phyloP scores from a whole-genome alignment of 768 basidiomycete genomes.

The Boletus rubropictus region DNA sequence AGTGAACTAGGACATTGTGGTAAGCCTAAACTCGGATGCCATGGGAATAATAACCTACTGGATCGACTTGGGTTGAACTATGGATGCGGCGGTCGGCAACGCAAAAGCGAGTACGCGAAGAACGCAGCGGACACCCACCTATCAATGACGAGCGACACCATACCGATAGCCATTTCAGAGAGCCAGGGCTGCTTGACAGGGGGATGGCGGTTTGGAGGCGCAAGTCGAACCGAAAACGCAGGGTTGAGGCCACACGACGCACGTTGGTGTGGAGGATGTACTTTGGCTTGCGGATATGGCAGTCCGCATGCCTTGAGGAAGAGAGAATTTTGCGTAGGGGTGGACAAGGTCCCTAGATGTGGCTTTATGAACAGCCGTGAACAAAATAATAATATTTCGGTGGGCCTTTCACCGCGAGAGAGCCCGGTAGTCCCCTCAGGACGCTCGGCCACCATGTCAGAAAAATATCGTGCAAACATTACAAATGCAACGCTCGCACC shows the following conservation, averaged over 20 bases:
- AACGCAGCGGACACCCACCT: neutral
- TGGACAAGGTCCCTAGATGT: neutral
- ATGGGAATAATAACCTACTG: neutral
- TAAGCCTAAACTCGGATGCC: neutral
- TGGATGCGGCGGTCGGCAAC: neutral
- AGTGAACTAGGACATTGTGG: constrained; percentile 3
- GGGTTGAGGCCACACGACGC: neutral
- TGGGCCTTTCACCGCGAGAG: neutral
- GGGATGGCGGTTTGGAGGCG: constrained; percentile 1
- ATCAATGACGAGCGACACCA: neutral
- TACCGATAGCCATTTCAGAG: neutral
- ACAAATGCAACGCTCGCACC: constrained; percentile 14
- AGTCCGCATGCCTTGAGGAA: constrained; percentile 1
- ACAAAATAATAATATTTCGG: constrained; percentile 1
- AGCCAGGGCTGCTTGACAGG: constrained; percentile 2
- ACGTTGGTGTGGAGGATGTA: neutral
- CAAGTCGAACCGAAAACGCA: constrained; percentile 2
- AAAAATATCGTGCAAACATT: constrained; percentile 4
- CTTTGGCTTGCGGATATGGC: constrained; percentile 1
- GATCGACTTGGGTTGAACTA: constrained; percentile 1
- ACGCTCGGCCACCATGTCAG: constrained; percentile 7
- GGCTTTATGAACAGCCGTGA: neutral
- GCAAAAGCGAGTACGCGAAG: neutral
- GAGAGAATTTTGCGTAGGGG: neutral
- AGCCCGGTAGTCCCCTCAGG: neutral